phyloP scores from a whole-genome alignment of 371 early-diverging fungal genomes.

The Massospora cicadina region DNA sequence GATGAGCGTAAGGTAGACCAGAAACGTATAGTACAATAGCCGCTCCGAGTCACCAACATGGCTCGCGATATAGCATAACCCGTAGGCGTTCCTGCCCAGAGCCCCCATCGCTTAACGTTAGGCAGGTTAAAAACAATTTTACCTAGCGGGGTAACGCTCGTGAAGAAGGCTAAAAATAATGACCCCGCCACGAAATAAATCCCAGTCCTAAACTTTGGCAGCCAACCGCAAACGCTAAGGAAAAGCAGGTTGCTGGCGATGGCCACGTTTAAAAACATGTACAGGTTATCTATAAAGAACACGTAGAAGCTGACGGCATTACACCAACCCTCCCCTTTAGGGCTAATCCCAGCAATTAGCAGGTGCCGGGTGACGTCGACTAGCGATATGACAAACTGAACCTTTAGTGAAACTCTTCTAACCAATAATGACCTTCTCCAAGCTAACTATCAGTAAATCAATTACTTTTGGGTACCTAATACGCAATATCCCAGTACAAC shows the following conservation, averaged over 20 bases:
- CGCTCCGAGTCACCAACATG: background rate
- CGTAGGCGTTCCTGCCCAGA: background rate
- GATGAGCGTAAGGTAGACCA: background rate
- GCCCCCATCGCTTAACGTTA: background rate
- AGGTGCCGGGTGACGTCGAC: background rate
- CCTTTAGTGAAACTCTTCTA: background rate
- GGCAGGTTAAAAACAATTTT: background rate
- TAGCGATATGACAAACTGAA: background rate
- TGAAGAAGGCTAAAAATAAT: background rate
- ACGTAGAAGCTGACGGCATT: background rate
- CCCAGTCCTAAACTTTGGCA: background rate
- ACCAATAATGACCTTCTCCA: background rate
- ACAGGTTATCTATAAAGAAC: background rate
- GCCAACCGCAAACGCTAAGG: background rate
- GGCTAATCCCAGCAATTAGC: background rate
- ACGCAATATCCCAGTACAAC: no score
- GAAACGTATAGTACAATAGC: background rate
- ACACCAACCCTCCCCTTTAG: background rate
- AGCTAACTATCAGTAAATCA: background rate
- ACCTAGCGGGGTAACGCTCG: background rate
- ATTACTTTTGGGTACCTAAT: no score
- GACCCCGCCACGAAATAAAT: background rate
- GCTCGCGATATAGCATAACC: background rate
- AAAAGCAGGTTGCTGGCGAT: background rate
- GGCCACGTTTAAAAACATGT: background rate